These are phyloP conservation scores for Dichomitus squalens DNA, from an alignment of 1,284 basidiomycete genomes.

Conservation along the genomic window DNA sequence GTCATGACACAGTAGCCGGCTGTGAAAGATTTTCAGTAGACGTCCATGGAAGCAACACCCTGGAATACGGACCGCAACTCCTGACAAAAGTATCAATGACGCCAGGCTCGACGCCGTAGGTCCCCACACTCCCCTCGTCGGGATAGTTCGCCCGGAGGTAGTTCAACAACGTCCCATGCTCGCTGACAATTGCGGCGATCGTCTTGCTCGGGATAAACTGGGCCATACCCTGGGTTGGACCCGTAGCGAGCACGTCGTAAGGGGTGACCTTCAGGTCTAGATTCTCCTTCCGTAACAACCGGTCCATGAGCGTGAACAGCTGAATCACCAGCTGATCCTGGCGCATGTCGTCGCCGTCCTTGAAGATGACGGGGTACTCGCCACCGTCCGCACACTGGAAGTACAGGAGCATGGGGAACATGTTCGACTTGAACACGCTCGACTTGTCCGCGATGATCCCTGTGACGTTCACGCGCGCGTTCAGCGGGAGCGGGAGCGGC, in stretches of 20 bases:
- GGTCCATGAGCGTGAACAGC: constrained; percentile 97
- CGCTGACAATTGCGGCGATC: constrained; percentile 90
- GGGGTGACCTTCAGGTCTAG: constrained; percentile 92
- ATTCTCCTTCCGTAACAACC: constrained; percentile 92
- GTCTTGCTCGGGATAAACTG: constrained; percentile 97
- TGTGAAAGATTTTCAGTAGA: constrained; percentile 35
- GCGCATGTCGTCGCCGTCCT: constrained; percentile 97
- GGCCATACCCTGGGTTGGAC: constrained; percentile 91
- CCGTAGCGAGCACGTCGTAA: constrained; percentile 94
- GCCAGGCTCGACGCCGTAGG: constrained; percentile 88
- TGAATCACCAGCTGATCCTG: constrained; percentile 98
- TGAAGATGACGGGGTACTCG: constrained; percentile 96
- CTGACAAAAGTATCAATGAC: constrained; percentile 97
- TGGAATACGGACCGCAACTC: constrained; percentile 82
- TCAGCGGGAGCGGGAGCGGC: constrained; percentile 86
- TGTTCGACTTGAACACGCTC: constrained; percentile 96
- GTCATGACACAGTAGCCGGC: constrained; percentile 99
- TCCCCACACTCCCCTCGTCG: constrained; percentile 90
- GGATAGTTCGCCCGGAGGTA: constrained; percentile 87
- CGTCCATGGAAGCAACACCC: background rate
- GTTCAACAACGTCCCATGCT: constrained; percentile 89
- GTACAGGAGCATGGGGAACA: constrained; percentile 89
- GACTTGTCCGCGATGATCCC: constrained; percentile 92
- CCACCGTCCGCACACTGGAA: constrained; percentile 79
- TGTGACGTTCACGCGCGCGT: constrained; percentile 80